Evolutionary conservation across 73 alveolate species (phyloP).

Genomic region (Paramecium octaurelia): DNA sequence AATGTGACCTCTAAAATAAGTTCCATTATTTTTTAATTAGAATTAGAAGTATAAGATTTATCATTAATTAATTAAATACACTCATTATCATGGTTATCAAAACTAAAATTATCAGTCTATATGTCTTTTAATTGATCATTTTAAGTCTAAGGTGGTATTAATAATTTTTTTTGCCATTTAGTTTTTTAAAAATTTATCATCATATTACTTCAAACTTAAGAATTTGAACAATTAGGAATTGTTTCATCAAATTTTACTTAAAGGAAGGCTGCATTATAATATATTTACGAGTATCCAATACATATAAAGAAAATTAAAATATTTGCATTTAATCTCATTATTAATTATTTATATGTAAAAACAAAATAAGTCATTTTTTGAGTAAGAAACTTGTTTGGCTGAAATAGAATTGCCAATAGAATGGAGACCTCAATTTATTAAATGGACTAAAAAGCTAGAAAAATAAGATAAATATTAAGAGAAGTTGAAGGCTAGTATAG

Average conservation of each 20-base stretch:
- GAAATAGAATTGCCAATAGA: background rate
- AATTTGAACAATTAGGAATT: background rate
- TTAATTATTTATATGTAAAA: background rate
- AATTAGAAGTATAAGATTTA: background rate
- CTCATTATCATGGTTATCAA: background rate
- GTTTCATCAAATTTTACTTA: background rate
- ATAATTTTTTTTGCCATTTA: background rate
- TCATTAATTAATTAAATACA: background rate
- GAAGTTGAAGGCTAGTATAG: background rate
- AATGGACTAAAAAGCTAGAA: background rate
- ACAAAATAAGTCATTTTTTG: background rate
- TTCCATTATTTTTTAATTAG: too few relatives aligned
- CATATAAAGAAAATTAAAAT: background rate
- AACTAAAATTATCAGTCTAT: background rate
- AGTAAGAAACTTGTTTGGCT: background rate
- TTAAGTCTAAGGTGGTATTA: background rate
- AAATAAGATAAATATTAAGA: background rate
- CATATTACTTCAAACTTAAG: background rate
- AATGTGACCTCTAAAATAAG: too few relatives aligned
- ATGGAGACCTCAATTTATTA: background rate
- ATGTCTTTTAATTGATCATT: background rate
- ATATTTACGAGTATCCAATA: background rate
- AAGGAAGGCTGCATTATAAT: background rate
- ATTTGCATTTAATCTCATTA: background rate
- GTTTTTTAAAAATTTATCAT: background rate